Conservation (phyloP, 2,329 filamentous ascomycete species). For the Emergomyces orientalis region DNA sequence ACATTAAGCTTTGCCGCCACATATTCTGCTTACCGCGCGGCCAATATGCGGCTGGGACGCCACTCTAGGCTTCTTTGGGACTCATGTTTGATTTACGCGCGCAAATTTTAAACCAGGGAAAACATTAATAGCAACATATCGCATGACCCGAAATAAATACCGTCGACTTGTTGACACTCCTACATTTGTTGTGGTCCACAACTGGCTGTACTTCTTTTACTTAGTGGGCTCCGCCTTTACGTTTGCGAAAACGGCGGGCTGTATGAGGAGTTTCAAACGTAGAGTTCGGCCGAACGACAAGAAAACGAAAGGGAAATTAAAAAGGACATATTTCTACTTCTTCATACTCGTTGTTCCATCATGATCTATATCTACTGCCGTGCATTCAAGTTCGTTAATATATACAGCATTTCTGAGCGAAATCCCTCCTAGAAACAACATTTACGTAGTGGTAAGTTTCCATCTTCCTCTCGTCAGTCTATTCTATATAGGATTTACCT, state of each 20-base stretch:
- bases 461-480: background rate
- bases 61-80: slow-evolving; percentile 1
- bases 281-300: background rate
- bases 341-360: background rate
- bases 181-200: background rate
- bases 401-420: background rate
- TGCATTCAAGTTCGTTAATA: background rate
- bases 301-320: too few species aligned
- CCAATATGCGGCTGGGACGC: background rate
- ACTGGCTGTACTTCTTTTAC: background rate
- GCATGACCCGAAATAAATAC: background rate
- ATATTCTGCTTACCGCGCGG: background rate
- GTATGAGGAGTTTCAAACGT: too few species aligned
- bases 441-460: too few species aligned
- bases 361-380: background rate
- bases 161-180: background rate
- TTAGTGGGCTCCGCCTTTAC: background rate
- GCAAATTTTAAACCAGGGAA: background rate
- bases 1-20: slow-evolving; percentile 10
- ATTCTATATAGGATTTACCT: background rate
- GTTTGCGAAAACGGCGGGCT: background rate
- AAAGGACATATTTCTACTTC: background rate
- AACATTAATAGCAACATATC: background rate
- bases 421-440: too few species aligned
- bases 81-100: background rate